phyloP scores from a whole-genome alignment of 2,329 filamentous ascomycete genomes.

The Cercospora berteroae region DNA sequence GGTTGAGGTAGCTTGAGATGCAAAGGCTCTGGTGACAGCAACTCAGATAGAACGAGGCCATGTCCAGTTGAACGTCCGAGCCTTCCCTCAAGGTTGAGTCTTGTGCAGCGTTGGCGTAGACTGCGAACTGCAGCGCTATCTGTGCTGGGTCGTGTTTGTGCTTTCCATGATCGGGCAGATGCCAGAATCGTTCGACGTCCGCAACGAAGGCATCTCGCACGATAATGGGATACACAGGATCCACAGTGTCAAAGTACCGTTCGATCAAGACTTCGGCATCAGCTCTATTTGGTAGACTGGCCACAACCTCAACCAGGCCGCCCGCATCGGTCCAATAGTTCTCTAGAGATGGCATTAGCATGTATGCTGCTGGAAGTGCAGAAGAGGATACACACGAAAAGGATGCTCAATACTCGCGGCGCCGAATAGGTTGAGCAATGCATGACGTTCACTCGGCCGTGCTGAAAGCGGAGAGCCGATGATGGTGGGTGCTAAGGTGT shows the following conservation, averaged over 20 bases:
- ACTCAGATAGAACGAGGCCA: conserved; percentile 3
- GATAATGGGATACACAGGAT: neutral
- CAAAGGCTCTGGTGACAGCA: conserved; percentile 9
- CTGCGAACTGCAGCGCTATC: conserved; percentile 2
- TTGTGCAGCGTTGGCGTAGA: neutral
- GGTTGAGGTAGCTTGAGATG: conserved; percentile 7
- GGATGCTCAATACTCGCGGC: neutral
- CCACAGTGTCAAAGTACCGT: neutral
- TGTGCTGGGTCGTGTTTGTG: conserved; percentile 1
- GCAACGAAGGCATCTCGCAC: neutral
- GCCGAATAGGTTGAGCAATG: neutral
- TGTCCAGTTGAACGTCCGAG: conserved; percentile 1
- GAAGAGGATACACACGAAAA: neutral
- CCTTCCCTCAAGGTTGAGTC: neutral
- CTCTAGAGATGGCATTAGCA: neutral
- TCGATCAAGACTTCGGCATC: neutral
- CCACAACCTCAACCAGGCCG: neutral
- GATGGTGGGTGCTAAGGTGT: neutral
- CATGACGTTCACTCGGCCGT: neutral
- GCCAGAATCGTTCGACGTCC: conserved; percentile 5
- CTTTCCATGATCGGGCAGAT: neutral
- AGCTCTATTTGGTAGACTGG: neutral
- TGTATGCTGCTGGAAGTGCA: neutral
- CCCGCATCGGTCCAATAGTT: neutral
- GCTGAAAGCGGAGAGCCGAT: neutral